Conservation (phyloP, 768 basidiomycete genomes). For the Tephrocybe sp. region DNA sequence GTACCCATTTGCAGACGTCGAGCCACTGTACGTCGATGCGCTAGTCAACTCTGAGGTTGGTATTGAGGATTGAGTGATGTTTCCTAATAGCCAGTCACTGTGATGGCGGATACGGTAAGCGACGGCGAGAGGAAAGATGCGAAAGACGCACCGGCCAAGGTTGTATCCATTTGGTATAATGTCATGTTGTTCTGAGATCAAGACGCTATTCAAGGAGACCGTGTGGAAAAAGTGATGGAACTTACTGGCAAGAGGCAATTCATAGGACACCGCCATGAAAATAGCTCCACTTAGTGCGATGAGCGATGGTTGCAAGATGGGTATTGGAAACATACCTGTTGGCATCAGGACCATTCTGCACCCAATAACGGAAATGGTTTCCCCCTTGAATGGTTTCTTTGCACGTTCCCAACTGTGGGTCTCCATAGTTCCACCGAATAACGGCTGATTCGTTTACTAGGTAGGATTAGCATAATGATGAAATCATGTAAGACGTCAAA, state of each 20-base stretch:
- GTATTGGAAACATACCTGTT: slow-evolving; percentile 45
- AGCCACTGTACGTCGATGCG: slow-evolving; percentile 56
- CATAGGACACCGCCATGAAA: slow-evolving; percentile 75
- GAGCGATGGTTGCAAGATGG: not conserved
- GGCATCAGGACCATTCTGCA: slow-evolving; percentile 62
- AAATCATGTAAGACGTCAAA: not conserved
- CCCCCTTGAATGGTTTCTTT: slow-evolving; percentile 84
- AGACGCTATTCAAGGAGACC: not conserved
- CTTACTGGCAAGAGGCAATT: slow-evolving; percentile 58
- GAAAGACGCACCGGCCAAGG: slow-evolving; percentile 56
- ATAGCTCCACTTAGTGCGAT: slow-evolving; percentile 53
- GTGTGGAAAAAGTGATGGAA: slow-evolving; percentile 5
- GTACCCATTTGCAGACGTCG: slow-evolving; percentile 61
- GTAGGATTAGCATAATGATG: not conserved
- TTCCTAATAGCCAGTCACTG: slow-evolving; percentile 84
- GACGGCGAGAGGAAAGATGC: not conserved
- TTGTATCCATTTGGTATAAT: slow-evolving; percentile 81
- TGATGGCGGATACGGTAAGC: not conserved
- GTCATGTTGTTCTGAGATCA: slow-evolving; percentile 53
- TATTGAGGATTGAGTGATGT: slow-evolving; percentile 59
- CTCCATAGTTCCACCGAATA: slow-evolving; percentile 83
- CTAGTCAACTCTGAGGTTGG: slow-evolving; percentile 53
- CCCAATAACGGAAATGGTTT: slow-evolving; percentile 87
- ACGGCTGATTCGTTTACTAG: slow-evolving; percentile 79
- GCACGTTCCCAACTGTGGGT: slow-evolving; percentile 81